Percentiles rank a stretch among this genome's conserved stretches.
These are phyloP conservation scores for Sphagnum contortum DNA, from an alignment of 225 moss, liverwort and hornwort species.

Conservation along the genomic window DNA sequence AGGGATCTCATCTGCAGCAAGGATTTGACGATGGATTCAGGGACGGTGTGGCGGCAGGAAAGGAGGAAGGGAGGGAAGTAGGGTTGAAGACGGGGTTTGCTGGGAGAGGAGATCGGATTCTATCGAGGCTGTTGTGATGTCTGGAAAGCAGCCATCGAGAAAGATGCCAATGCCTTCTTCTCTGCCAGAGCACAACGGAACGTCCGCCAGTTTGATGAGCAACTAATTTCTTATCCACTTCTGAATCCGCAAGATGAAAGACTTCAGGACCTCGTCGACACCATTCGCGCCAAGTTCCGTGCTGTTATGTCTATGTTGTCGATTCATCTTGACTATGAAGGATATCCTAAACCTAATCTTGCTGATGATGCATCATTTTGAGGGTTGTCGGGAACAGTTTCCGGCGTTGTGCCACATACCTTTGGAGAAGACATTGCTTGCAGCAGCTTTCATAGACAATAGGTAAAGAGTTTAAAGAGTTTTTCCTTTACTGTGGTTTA, in stretches of 20 bases:
- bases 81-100: conserved; percentile 77
- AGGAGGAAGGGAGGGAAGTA: conserved; percentile 76
- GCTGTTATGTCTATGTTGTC: conserved; percentile 67
- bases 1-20: conserved; percentile 55
- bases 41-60: conserved; percentile 67
- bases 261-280: conserved; percentile 60
- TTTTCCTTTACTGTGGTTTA: too few species aligned
- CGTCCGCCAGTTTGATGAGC: conserved; percentile 56
- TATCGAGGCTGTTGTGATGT: conserved; percentile 73
- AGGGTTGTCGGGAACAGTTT: neutral
- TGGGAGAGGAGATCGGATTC: conserved; percentile 87
- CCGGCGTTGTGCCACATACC: too few species aligned
- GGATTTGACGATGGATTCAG: conserved; percentile 75
- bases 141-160: conserved; percentile 52
- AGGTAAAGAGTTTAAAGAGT: too few species aligned
- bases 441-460: too few species aligned
- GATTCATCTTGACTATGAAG: conserved; percentile 61
- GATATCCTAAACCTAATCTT: conserved; percentile 56
- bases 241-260: conserved; percentile 66
- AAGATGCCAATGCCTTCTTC: conserved; percentile 37
- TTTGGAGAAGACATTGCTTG: too few species aligned
- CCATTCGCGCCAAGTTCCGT: conserved; percentile 72
- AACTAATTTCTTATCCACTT: conserved; percentile 60
- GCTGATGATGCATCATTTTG: conserved; percentile 61
- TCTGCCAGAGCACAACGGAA: conserved; percentile 67